These are phyloP conservation scores for Galerina sulciceps DNA, from an alignment of 768 basidiomycete genomes.

Conservation along the genomic window DNA sequence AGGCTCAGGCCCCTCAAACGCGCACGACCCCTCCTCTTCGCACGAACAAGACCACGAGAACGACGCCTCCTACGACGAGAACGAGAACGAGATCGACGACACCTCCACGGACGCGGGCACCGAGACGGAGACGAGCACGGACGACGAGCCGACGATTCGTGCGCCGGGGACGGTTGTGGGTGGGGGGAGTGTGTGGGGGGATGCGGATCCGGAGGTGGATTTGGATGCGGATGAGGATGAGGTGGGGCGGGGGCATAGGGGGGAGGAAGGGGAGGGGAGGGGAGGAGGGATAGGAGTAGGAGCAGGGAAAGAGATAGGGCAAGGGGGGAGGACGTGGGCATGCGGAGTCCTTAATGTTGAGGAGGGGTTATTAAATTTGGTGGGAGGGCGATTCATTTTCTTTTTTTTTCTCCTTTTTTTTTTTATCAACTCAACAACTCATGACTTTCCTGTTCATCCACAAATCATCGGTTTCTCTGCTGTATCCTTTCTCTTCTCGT, in stretches of 20 bases:
- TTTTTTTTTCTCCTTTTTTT: not conserved
- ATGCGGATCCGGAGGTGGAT: slow-evolving; percentile 16
- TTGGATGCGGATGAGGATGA: not conserved
- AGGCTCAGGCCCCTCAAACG: too few relatives aligned
- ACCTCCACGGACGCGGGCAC: slow-evolving; percentile 34
- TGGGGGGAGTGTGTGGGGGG: slow-evolving; percentile 24
- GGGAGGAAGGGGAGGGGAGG: not conserved
- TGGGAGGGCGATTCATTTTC: slow-evolving; percentile 14
- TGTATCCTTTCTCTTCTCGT: not conserved
- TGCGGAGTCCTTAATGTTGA: not conserved
- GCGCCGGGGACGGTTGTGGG: slow-evolving; percentile 25
- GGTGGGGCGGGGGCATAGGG: not conserved
- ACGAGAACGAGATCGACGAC: slow-evolving; percentile 26
- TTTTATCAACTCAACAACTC: not conserved
- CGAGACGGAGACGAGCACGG: slow-evolving; percentile 30
- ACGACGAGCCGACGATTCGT: slow-evolving; percentile 31
- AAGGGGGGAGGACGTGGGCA: not conserved
- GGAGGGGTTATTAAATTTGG: slow-evolving; percentile 16
- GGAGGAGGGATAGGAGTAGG: not conserved
- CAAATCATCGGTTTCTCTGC: not conserved
- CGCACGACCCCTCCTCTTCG: too few relatives aligned
- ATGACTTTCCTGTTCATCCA: not conserved
- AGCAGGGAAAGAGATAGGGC: not conserved
- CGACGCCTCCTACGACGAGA: too few relatives aligned
- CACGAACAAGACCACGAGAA: slow-evolving; percentile 1